Conservation (phyloP, 768 basidiomycete genomes). For the Zangia roseola region DNA sequence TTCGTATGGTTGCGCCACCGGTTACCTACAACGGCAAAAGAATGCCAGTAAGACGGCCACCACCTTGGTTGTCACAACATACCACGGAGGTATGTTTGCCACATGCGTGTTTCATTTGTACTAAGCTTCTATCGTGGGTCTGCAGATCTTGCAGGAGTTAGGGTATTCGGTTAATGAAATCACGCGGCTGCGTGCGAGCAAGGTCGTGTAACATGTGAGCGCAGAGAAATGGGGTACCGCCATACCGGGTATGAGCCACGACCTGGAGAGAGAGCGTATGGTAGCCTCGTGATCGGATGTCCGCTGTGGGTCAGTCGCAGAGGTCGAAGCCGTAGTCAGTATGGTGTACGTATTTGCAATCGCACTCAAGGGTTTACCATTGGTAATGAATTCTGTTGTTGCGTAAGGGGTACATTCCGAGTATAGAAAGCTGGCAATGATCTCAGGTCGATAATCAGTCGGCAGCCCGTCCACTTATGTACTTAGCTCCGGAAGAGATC, state of each 20-base stretch:
- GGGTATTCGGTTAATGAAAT: slow-evolving; percentile 44
- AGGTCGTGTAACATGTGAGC: slow-evolving; percentile 36
- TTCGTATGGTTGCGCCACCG: slow-evolving; percentile 80
- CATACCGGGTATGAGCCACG: not conserved
- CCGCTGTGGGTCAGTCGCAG: slow-evolving; percentile 28
- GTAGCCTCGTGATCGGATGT: slow-evolving; percentile 19
- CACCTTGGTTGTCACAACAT: slow-evolving; percentile 87
- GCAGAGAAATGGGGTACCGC: slow-evolving; percentile 19
- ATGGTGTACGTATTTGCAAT: slow-evolving; percentile 28
- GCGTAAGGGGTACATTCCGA: slow-evolving; percentile 5
- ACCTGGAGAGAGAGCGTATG: not conserved
- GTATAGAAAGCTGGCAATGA: slow-evolving; percentile 26
- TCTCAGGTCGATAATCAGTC: slow-evolving; percentile 33
- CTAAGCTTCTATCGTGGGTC: slow-evolving; percentile 3
- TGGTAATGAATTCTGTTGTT: slow-evolving; percentile 7
- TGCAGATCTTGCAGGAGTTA: slow-evolving; percentile 41
- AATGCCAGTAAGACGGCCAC: slow-evolving; percentile 72
- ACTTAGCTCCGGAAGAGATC: slow-evolving; percentile 24
- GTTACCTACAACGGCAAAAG: slow-evolving; percentile 79
- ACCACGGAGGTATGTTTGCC: slow-evolving; percentile 59
- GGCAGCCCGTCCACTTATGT: slow-evolving; percentile 33
- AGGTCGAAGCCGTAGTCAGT: slow-evolving; percentile 6
- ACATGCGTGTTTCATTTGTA: slow-evolving; percentile 2
- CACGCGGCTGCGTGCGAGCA: slow-evolving; percentile 40
- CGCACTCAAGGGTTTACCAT: slow-evolving; percentile 21